Evolutionary conservation across 164 flowering plant species (phyloP).

Genomic region (Aristolochia californica): DNA sequence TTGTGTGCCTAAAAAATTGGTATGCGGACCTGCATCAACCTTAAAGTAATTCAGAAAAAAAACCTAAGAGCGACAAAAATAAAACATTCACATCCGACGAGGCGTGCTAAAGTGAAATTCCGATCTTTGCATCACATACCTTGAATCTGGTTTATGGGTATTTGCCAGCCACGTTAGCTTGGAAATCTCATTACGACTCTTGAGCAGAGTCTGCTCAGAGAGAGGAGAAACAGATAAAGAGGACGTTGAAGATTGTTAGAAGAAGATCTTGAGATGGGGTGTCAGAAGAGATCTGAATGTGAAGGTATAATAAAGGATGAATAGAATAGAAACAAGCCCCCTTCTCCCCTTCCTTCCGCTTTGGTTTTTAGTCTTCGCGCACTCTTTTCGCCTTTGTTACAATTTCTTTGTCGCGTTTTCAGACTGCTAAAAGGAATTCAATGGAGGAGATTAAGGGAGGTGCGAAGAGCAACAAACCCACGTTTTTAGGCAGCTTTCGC

Average conservation of each 20-base stretch:
- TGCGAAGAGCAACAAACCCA: conserved; percentile 46
- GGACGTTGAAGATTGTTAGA: conserved; percentile 4
- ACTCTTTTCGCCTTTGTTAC: conserved; percentile 1
- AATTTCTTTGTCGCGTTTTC: not conserved
- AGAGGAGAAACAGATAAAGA: conserved; percentile 6
- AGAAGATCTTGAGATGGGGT: conserved; percentile 3
- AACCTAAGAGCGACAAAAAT: too few species aligned
- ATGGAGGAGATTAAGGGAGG: conserved; percentile 31
- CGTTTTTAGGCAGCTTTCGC: conserved; percentile 49
- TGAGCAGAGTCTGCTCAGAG: conserved; percentile 7
- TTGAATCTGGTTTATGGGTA: conserved; percentile 19
- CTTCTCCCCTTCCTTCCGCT: conserved; percentile 2
- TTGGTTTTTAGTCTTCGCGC: not conserved
- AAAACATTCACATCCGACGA: too few species aligned
- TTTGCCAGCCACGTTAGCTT: conserved; percentile 11
- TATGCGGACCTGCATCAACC: too few species aligned
- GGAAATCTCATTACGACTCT: not conserved
- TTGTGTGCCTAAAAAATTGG: too few species aligned
- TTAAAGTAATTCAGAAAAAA: too few species aligned
- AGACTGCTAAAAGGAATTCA: conserved; percentile 10
- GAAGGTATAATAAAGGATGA: not conserved
- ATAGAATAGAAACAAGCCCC: conserved; percentile 10
- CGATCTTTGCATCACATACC: conserved; percentile 8
- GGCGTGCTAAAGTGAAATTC: too few species aligned
- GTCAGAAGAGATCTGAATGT: conserved; percentile 11